Conservation (phyloP, 1,284 basidiomycete species). For the Cutaneotrichosporon sp. region DNA sequence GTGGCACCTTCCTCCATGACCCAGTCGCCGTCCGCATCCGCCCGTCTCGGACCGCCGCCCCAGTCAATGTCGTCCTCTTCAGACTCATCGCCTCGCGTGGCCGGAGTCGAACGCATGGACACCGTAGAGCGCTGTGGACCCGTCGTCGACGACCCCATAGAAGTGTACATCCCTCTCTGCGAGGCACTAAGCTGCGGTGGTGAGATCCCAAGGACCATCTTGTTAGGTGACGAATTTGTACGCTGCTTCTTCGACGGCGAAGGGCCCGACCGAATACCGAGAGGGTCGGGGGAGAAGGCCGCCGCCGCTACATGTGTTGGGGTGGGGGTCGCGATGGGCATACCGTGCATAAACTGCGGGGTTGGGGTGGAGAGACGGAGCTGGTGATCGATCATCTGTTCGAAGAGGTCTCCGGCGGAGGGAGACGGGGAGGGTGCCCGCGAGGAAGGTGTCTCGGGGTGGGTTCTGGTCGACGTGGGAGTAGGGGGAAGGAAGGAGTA, state of each 20-base stretch:
- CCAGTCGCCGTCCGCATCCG: slow-evolving; percentile 34
- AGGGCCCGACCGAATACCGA: slow-evolving; percentile 20
- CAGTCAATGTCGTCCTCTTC: slow-evolving; percentile 40
- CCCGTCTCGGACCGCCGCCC: slow-evolving; percentile 24
- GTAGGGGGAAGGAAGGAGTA: slow-evolving; percentile 19
- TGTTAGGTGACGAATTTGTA: neutral
- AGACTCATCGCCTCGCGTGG: slow-evolving; percentile 25
- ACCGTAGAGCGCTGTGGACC: neutral
- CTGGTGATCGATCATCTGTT: slow-evolving; percentile 15
- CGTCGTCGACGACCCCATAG: slow-evolving; percentile 1
- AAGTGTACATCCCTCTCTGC: slow-evolving; percentile 2
- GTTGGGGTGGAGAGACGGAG: slow-evolving; percentile 14
- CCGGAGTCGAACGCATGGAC: slow-evolving; percentile 13
- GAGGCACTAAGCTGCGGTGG: slow-evolving; percentile 4
- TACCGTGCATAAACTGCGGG: neutral
- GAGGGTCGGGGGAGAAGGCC: slow-evolving; percentile 32
- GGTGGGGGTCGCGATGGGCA: neutral
- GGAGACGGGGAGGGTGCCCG: slow-evolving; percentile 2
- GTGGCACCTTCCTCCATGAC: slow-evolving; percentile 17
- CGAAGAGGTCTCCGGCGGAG: slow-evolving; percentile 15
- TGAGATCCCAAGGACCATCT: neutral
- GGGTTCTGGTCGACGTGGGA: neutral
- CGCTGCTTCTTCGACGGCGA: slow-evolving; percentile 33
- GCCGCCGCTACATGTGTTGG: neutral
- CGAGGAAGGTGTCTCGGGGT: slow-evolving; percentile 5